Evolutionary conservation across 192 early-diverging fungal genomes (phyloP).

Genomic region (Coemansia sp.): DNA sequence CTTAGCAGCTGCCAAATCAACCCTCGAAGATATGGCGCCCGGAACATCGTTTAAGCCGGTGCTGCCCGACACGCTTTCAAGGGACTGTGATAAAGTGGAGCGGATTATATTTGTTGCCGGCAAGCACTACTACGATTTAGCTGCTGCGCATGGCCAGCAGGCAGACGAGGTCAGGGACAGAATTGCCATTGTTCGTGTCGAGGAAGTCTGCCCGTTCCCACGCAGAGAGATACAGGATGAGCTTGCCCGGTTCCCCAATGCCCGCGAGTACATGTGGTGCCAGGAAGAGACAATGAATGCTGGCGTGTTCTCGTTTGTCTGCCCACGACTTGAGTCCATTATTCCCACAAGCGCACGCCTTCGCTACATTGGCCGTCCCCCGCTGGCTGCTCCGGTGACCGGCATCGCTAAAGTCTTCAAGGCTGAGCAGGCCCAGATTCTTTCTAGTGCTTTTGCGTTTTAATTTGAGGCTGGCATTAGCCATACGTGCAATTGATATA

Average conservation of each 20-base stretch:
- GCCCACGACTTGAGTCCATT: constrained; percentile 75
- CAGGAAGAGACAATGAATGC: constrained; percentile 96
- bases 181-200: constrained; percentile 83
- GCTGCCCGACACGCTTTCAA: constrained; percentile 59
- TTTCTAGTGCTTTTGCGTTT: constrained; percentile 5
- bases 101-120: constrained; percentile 84
- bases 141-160: constrained; percentile 63
- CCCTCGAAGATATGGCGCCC: constrained; percentile 77
- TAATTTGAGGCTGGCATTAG: too few species aligned
- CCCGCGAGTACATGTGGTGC: constrained; percentile 70
- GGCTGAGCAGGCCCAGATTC: constrained; percentile 61
- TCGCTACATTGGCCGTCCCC: constrained; percentile 69
- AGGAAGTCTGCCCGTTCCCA: constrained; percentile 94
- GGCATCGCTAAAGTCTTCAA: constrained; percentile 70
- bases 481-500: too few species aligned
- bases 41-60: constrained; percentile 85
- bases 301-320: constrained; percentile 85
- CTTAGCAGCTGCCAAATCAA: constrained; percentile 65
- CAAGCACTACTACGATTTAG: constrained; percentile 91
- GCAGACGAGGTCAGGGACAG: constrained; percentile 53
- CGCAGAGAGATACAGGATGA: constrained; percentile 61
- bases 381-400: constrained; percentile 77
- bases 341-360: constrained; percentile 57
- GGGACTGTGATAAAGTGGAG: constrained; percentile 36
- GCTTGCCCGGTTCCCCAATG: constrained; percentile 63